Base-by-base conservation (phyloP, 2,329 filamentous ascomycete genomes). In the Apiospora sp. region DNA sequence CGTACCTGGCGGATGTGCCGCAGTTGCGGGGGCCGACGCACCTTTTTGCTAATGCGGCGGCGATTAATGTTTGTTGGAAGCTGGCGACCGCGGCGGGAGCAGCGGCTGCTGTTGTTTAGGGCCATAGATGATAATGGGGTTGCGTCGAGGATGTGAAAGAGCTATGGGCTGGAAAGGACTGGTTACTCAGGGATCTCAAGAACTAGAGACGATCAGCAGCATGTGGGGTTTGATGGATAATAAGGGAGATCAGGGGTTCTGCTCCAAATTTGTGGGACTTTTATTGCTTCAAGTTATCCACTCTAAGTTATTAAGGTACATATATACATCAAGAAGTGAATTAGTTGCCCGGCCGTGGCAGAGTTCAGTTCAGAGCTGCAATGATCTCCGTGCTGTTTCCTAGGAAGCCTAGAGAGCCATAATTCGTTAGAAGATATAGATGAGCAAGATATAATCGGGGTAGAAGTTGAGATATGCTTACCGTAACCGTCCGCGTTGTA, bases 401-500 rank as follows among this genome's bases (percentile, higher is more conserved):
- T 1, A 68, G 43, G 43, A 48, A 48, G 43, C 67, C 67, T 68
- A n/a, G 3, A 13, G 19, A 6, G 3, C 1, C 3, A 7, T 10
- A 16, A 1, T 13, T 37, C 13, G 14, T 49, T 37, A 34, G 37
- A 49, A 27, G 14, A 10, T 4, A 16, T 12, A 14, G 13, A 41
- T 4, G 6, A 5, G 30, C 54, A 22, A 16, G 10, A 6, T 37
- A 4, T 13, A n/a, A 13, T 4, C 8, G 13, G 3, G 8, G 19
- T 8, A 13, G 0, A n/a, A 7, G 16, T 7, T 4, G 19, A 3
- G 44, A 10, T 22, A 0, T 22, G 4, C 67, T 8, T 27, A 69
- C 67, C 24, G 8, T 49, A 49, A 4, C 67, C 67, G 16, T 37
- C 44, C 27, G 67, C 67, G 27, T 69, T 69, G 8, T 69, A 69